phyloP scores from a whole-genome alignment of 2,329 filamentous ascomycete genomes.

The Fusarium palustre region DNA sequence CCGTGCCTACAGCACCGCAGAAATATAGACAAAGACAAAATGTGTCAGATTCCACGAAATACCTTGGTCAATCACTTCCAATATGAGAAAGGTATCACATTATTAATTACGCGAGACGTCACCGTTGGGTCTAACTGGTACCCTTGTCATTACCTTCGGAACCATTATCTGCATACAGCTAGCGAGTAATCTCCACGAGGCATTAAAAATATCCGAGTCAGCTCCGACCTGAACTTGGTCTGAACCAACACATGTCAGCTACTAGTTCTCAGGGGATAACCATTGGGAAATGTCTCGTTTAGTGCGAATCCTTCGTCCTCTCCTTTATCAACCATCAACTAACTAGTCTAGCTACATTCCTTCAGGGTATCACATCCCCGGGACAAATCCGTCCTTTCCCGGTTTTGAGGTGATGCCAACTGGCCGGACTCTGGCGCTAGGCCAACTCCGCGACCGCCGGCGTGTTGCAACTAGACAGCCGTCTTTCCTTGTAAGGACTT shows the following conservation, averaged over 20 bases:
- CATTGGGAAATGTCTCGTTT: not conserved
- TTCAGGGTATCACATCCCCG: not conserved
- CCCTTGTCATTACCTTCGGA: not conserved
- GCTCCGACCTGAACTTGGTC: not conserved
- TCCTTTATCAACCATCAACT: not conserved
- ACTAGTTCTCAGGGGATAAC: not conserved
- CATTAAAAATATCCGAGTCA: constrained; percentile 1
- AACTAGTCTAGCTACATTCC: not conserved
- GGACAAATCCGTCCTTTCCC: not conserved
- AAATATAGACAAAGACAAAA: not conserved
- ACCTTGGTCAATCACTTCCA: not conserved
- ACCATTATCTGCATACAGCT: not conserved
- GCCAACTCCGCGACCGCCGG: not conserved
- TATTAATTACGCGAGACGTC: constrained; percentile 1
- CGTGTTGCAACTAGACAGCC: not conserved
- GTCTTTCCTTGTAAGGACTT: not conserved
- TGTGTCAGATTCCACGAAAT: not conserved
- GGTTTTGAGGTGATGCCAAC: not conserved
- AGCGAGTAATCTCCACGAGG: not conserved
- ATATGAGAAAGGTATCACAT: not conserved
- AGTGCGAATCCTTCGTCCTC: not conserved
- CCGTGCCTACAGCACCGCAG: constrained; percentile 26
- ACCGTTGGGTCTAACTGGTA: not conserved
- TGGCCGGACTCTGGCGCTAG: not conserved
- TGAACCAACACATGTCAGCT: not conserved